Conservation (phyloP, 1,284 basidiomycete genomes). For the Chalciporus sp. region DNA sequence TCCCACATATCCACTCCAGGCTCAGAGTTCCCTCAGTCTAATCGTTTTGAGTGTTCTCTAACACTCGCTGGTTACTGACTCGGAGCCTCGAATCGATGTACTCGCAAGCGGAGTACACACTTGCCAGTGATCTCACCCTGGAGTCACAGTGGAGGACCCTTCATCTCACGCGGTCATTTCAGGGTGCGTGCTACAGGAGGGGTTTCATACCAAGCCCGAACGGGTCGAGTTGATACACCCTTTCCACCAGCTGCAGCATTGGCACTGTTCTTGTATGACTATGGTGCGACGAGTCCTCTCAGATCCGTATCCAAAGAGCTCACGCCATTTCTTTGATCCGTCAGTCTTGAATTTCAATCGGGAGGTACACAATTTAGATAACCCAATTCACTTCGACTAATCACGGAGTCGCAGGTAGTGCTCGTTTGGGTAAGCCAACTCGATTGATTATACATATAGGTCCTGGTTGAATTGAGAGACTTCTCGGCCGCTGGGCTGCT, state of each 20-base stretch:
- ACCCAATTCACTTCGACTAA: background rate
- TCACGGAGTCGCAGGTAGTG: background rate
- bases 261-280: conserved; percentile 1
- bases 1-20: no score
- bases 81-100: background rate
- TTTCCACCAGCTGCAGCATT: background rate
- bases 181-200: background rate
- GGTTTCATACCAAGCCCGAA: background rate
- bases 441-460: no score
- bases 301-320: no score
- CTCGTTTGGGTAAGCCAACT: background rate
- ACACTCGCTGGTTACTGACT: no score
- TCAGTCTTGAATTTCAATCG: conserved; percentile 5
- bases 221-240: background rate
- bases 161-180: background rate
- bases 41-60: no score
- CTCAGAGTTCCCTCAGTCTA: no score
- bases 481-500: background rate
- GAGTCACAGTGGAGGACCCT: background rate
- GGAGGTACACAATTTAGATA: background rate
- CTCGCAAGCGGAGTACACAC: background rate
- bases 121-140: no score
- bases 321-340: background rate
- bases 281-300: background rate
- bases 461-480: background rate